Percentiles rank a stretch among this genome's conserved stretches.
Evolutionary conservation across 2,329 filamentous ascomycete genomes (phyloP).

Genomic region (Verticillium isaacii): DNA sequence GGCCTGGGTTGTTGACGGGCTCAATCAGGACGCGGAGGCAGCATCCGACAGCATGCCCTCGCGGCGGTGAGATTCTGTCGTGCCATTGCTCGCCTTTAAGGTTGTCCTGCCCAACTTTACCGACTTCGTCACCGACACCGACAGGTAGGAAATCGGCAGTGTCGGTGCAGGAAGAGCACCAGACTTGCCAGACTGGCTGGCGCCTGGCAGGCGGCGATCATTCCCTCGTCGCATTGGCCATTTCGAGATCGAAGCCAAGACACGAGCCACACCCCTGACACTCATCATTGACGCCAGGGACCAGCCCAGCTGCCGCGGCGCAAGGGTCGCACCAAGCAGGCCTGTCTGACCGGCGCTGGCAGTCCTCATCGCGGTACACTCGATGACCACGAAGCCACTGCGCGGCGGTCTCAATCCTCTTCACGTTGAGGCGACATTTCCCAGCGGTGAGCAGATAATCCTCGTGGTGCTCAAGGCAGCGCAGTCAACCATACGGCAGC

Average conservation of each 20-base stretch:
- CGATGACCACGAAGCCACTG: background rate
- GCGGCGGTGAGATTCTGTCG: too few relatives aligned
- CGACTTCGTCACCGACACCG: background rate
- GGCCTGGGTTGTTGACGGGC: background rate
- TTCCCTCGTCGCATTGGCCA: background rate
- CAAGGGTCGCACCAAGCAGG: background rate
- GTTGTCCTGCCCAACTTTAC: background rate
- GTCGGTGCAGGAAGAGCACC: background rate
- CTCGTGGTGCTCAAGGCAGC: background rate
- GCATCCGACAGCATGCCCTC: background rate
- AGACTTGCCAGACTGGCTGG: background rate
- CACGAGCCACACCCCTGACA: background rate
- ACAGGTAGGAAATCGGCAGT: background rate
- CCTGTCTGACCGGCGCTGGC: background rate
- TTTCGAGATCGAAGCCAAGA: background rate
- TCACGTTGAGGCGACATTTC: background rate
- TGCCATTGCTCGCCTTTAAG: too few relatives aligned
- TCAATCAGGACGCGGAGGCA: background rate
- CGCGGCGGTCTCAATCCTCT: background rate
- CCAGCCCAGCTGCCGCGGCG: background rate
- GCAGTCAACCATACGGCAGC: background rate
- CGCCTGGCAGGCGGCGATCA: background rate
- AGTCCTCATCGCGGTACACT: background rate
- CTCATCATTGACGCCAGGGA: background rate
- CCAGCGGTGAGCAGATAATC: background rate